Conservation (phyloP, 139 green algal species). For the Auxenochlorella pyrenoidosa region DNA sequence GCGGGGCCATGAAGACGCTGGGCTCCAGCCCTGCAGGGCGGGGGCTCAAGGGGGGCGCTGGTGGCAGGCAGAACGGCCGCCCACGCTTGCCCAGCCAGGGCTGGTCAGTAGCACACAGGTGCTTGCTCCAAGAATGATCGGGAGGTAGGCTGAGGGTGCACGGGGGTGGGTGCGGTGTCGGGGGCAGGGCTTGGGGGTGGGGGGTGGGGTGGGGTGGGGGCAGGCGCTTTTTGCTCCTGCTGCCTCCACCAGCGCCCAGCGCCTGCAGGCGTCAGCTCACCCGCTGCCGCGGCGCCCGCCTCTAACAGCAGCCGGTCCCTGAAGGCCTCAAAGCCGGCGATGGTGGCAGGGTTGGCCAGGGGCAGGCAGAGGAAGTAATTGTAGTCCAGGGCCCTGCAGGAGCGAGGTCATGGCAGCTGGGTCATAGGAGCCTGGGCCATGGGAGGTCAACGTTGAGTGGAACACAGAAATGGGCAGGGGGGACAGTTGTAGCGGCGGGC, state of each 20-base stretch:
- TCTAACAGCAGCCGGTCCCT: neutral
- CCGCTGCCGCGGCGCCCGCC: neutral
- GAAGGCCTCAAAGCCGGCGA: neutral
- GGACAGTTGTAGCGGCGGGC: too few relatives aligned
- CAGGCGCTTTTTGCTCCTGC: neutral
- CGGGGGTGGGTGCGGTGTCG: too few relatives aligned
- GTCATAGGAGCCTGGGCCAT: too few relatives aligned
- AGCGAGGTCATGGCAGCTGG: neutral
- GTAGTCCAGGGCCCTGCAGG: conserved; percentile 22
- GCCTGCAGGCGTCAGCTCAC: neutral
- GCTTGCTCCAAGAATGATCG: too few relatives aligned
- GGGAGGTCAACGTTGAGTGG: too few relatives aligned
- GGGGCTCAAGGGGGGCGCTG: too few relatives aligned
- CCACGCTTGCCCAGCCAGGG: too few relatives aligned
- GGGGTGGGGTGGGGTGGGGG: neutral
- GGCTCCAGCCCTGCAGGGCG: conserved; percentile 20
- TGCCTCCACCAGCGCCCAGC: neutral
- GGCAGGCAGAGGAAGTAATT: conserved; percentile 30
- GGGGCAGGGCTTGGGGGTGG: too few relatives aligned
- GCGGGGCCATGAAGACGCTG: conserved; percentile 17
- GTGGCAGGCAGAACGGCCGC: too few relatives aligned
- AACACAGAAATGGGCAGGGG: too few relatives aligned
- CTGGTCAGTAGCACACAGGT: too few relatives aligned
- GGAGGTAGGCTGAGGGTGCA: too few relatives aligned
- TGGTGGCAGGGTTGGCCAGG: neutral